Base-by-base conservation (phyloP, 148 eudicot genomes). In the Nyssa sinensis region DNA sequence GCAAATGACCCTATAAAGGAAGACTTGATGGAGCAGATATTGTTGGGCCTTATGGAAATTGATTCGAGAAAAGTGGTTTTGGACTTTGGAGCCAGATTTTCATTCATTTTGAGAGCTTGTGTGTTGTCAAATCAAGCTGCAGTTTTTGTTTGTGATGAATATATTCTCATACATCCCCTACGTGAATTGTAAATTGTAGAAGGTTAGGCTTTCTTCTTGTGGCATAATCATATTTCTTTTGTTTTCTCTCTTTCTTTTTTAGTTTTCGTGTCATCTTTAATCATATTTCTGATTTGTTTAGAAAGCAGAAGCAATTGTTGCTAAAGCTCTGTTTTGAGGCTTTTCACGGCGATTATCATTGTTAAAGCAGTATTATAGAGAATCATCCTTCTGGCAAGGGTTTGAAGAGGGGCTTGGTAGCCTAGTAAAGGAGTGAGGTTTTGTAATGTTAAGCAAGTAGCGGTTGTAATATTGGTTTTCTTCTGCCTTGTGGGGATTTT, bases 101-200 rank as follows among this genome's bases (percentile, higher is more conserved):
- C n/a, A 34, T 69, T 44, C 14, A 27, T 69, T 69, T 51, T 31
- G 47, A 21, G 59, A 55, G 73, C 31, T 57, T 57, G 74, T 7
- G n/a, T 34, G 2, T n/a, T 23, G 64, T 32, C 24, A 10, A n/a
- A 3, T 13, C 30, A 23, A 6, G 59, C 33, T n/a, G 28, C 14
- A 29, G 71, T 44, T 47, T 27, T 41, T 67, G 25, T 25, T 35
- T 14, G 9, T 6, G 17, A 24, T 67, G 13, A 34, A 67, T 29
- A 16, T 11, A 4, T 44, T 44, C 57, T 69, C 39, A 44, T 47
- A 51, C 32, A 2, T 23, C 9, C 53, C 28, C 61, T 21, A n/a
- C 24, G 6, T 7, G 63, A 57, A 33, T 14, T 64, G 73, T 70
- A 70, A 34, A 70, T 25, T 59, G 65, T 71, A 27, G 30, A 60